A percentile compares a stretch with the other conserved stretches of the same genome.
Evolutionary conservation across 164 flowering plant genomes (phyloP).

Genomic region (Chloranthus sessilifolius): DNA sequence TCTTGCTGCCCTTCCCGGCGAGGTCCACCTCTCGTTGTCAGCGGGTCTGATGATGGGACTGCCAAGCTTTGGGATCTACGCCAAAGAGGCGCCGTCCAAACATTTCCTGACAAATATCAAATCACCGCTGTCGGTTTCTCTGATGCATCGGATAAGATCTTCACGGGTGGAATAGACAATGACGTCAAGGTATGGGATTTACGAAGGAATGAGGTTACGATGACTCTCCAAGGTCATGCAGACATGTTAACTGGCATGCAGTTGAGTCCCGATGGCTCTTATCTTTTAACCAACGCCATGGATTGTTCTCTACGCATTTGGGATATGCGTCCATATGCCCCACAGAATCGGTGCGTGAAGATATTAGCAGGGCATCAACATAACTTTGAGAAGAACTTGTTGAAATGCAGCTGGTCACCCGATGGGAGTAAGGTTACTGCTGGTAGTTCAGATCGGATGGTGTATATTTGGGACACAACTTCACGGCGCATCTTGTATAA

Average conservation of each 20-base stretch:
- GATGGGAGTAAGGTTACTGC: slow-evolving; percentile 98
- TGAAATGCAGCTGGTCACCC: slow-evolving; percentile 96
- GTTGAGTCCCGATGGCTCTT: slow-evolving; percentile 98
- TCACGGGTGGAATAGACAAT: slow-evolving; percentile 88
- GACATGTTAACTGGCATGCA: slow-evolving; percentile 94
- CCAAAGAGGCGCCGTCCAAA: slow-evolving; percentile 90
- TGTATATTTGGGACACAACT: slow-evolving; percentile 94
- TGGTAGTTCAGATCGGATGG: slow-evolving; percentile 96
- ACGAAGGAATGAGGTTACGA: slow-evolving; percentile 76
- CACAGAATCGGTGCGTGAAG: slow-evolving; percentile 94
- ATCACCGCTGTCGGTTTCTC: slow-evolving; percentile 92
- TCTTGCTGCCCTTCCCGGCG: slow-evolving; percentile 90
- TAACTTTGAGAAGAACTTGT: slow-evolving; percentile 90
- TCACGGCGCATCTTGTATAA: slow-evolving; percentile 76
- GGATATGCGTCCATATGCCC: slow-evolving; percentile 99
- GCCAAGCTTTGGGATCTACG: slow-evolving; percentile 98
- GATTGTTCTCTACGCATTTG: slow-evolving; percentile 90
- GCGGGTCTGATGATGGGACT: slow-evolving; percentile 99
- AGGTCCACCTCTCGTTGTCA: slow-evolving; percentile 94
- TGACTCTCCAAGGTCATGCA: slow-evolving; percentile 93
- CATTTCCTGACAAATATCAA: slow-evolving; percentile 93
- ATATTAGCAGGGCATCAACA: slow-evolving; percentile 90
- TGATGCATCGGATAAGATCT: slow-evolving; percentile 94
- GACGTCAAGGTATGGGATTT: slow-evolving; percentile 95
- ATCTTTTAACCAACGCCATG: slow-evolving; percentile 93